Evolutionary conservation across 805 yeast species (phyloP), one percentile per base, ranked within the genome.

Genomic region (Candida yuanshanica): DNA sequence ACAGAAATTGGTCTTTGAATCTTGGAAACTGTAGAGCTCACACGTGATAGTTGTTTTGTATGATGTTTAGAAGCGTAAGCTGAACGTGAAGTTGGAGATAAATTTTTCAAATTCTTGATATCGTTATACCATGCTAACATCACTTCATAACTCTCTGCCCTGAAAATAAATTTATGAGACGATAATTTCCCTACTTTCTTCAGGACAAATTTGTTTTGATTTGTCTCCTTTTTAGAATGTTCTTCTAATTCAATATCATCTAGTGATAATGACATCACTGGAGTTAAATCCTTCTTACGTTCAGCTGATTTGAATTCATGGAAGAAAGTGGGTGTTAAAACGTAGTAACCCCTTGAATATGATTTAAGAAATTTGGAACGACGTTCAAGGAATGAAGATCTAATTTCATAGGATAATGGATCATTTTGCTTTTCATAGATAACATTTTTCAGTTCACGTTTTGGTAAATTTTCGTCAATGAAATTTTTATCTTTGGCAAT

Each of bases 111-210:
- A 36, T 68, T 69, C 58, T 81, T 79, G 50, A 91, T 70, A 56
- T 85, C 95, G 49, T 76, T 76, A 62, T 76, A 86, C 99, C 99
- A 91, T 31, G 70, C 73, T 59, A 82, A 77, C 91, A 89, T 86
- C 24, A 74, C 62, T 33, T 81, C 83, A 53, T 83, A 84, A 37
- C 83, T 75, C 55, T 85, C 93, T n/a, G 95, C 82, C 49, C 95
- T 74, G 68, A 91, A 90, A n/a, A 90, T 93, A 87, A 93, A 88
- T 54, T 88, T 89, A 64, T 90, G 97, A 33, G 88, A 86, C 47
- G 80, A 82, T 47, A 87, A 71, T 45, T 83, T 65, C 12, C 93
- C 93, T 46, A 79, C 77, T 48, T 81, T 80, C 54, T 83, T 86
- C 46, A 91, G 67, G 10, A 89, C 85, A 63, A 91, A 93, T 64